A percentile compares a stretch with the other conserved stretches of the same genome.
Evolutionary conservation across 768 basidiomycete species (phyloP).

Genomic region (Psilocybe cubensis): DNA sequence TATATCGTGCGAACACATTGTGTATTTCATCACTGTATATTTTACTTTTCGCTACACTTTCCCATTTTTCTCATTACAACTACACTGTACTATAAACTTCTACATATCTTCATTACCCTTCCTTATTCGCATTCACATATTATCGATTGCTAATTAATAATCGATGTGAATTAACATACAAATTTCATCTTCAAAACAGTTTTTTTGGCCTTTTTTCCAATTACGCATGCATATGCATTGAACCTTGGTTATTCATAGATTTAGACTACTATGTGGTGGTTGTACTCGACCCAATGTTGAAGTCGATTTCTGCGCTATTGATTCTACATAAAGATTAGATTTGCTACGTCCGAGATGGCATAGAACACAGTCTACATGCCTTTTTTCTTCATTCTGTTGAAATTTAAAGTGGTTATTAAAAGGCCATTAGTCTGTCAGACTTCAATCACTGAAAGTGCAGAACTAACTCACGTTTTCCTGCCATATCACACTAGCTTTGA

Average conservation of each 20-base stretch:
- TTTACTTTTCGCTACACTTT: neutral
- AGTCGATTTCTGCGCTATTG: too few species aligned
- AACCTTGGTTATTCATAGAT: too few species aligned
- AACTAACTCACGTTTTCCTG: slow-evolving; percentile 2
- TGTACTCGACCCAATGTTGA: too few species aligned
- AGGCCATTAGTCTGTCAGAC: too few species aligned
- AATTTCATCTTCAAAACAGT: neutral
- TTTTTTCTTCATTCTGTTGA: too few species aligned
- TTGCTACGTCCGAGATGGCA: too few species aligned
- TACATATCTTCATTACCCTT: neutral
- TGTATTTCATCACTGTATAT: slow-evolving; percentile 12
- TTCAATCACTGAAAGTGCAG: too few species aligned
- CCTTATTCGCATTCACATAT: slow-evolving; percentile 2
- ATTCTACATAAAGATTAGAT: too few species aligned
- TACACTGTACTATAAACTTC: slow-evolving; percentile 6
- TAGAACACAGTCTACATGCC: too few species aligned
- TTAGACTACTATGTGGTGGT: too few species aligned
- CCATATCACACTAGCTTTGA: slow-evolving; percentile 9
- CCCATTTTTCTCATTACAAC: slow-evolving; percentile 1
- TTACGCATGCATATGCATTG: neutral
- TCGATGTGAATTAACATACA: neutral
- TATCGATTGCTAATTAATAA: slow-evolving; percentile 5
- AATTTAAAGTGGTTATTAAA: too few species aligned
- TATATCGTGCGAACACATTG: slow-evolving; percentile 7
- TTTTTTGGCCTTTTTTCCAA: neutral